Conservation (phyloP, 192 early-diverging fungal genomes). For the Tieghemiomyces parasiticus region DNA sequence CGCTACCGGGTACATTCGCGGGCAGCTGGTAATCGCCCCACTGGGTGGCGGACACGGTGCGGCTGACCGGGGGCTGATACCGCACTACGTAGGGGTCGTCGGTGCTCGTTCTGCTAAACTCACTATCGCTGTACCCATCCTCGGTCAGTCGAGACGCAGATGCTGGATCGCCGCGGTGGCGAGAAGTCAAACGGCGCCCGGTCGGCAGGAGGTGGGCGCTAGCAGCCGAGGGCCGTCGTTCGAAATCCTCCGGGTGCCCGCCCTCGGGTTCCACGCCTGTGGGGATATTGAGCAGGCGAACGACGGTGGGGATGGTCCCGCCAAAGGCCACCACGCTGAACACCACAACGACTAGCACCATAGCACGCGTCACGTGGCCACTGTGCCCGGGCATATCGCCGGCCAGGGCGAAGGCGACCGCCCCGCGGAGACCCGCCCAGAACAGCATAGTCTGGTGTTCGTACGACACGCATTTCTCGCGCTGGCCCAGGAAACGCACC, state of each 20-base stretch:
- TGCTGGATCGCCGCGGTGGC: not conserved
- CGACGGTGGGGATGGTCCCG: slow-evolving; percentile 70
- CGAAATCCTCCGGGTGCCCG: slow-evolving; percentile 27
- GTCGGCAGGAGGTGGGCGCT: not conserved
- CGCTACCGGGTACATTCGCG: too few relatives aligned
- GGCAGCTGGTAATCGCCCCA: not conserved
- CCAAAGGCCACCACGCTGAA: slow-evolving; percentile 83
- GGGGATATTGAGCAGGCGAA: slow-evolving; percentile 60
- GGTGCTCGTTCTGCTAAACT: not conserved
- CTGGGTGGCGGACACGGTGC: not conserved
- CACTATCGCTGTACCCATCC: not conserved
- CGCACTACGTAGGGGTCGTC: not conserved
- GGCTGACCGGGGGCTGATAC: too few relatives aligned
- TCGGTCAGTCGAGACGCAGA: not conserved
- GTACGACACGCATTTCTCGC: slow-evolving; percentile 17
- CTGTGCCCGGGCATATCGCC: slow-evolving; percentile 33
- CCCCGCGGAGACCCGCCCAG: slow-evolving; percentile 91
- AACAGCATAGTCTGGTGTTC: slow-evolving; percentile 86
- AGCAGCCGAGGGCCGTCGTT: not conserved
- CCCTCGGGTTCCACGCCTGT: slow-evolving; percentile 51
- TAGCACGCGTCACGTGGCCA: slow-evolving; percentile 58
- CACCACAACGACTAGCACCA: slow-evolving; percentile 85
- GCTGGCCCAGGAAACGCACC: slow-evolving; percentile 13
- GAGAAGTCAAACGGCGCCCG: not conserved
- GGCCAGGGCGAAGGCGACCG: slow-evolving; percentile 90